Conservation (phyloP, 73 alveolate species). For the Diophrys sp. region DNA sequence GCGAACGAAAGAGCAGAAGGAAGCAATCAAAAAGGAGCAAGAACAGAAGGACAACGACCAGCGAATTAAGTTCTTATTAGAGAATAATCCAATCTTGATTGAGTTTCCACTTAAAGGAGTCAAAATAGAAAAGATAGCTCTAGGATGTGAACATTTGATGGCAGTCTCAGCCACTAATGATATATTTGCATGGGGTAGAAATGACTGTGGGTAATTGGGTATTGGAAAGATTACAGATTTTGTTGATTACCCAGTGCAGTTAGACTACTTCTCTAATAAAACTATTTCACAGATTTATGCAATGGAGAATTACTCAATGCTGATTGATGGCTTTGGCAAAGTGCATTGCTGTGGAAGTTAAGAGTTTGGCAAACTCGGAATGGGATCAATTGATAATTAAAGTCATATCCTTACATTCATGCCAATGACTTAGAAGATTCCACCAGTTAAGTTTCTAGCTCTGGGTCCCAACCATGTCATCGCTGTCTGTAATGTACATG, state of each 20-base stretch:
- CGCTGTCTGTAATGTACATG: conserved; percentile 27
- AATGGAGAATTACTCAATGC: conserved; percentile 51
- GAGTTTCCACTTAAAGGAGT: neutral
- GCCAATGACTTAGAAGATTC: conserved; percentile 16
- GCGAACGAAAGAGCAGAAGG: neutral
- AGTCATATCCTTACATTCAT: conserved; percentile 4
- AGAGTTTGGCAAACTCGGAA: conserved; percentile 45
- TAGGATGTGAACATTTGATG: conserved; percentile 55
- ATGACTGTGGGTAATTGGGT: conserved; percentile 49
- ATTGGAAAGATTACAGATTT: conserved; percentile 35
- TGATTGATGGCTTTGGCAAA: conserved; percentile 38
- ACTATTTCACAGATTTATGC: conserved; percentile 9
- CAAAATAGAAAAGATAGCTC: conserved; percentile 24
- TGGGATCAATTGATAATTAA: neutral
- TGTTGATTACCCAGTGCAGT: conserved; percentile 19
- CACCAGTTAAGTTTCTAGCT: conserved; percentile 26
- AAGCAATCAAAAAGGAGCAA: neutral
- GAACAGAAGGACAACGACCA: neutral
- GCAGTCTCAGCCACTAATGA: conserved; percentile 35
- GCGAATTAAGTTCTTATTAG: neutral
- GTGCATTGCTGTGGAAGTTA: conserved; percentile 25
- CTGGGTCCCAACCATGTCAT: conserved; percentile 52
- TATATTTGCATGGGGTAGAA: conserved; percentile 57
- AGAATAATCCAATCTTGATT: neutral
- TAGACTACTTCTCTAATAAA: conserved; percentile 24